A percentile compares a stretch with the other conserved stretches of the same genome.
phyloP scores from a whole-genome alignment of 176 grass and related monocot genomes.

The Phoenix dactylifera region DNA sequence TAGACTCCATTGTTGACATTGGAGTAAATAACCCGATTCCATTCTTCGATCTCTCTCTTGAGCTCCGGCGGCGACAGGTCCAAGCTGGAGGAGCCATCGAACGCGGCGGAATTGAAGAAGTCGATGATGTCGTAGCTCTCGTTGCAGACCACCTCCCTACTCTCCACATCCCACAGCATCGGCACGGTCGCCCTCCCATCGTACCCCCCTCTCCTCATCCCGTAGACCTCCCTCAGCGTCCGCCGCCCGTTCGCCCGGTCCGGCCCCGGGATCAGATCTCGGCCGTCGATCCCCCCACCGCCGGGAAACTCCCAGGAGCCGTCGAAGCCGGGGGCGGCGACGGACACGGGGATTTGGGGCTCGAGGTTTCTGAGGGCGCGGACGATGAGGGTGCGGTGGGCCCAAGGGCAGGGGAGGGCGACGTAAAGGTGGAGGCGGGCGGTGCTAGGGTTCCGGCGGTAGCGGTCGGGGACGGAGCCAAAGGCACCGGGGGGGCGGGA shows the following conservation, averaged over 20 bases:
- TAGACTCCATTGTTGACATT: slow-evolving; percentile 85
- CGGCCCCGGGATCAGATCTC: slow-evolving; percentile 22
- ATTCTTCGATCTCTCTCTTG: slow-evolving; percentile 63
- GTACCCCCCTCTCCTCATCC: slow-evolving; percentile 47
- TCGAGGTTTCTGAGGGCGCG: slow-evolving; percentile 52
- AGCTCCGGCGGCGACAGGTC: slow-evolving; percentile 62
- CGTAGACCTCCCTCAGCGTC: slow-evolving; percentile 87
- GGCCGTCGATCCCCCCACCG: background rate
- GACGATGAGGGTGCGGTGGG: slow-evolving; percentile 64
- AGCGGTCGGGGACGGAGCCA: slow-evolving; percentile 31
- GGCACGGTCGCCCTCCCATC: slow-evolving; percentile 73
- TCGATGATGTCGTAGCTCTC: slow-evolving; percentile 88
- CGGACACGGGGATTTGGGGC: slow-evolving; percentile 37
- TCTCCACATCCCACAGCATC: slow-evolving; percentile 75
- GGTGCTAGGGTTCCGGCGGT: slow-evolving; percentile 17
- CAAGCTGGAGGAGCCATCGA: background rate
- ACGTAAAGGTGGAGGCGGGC: slow-evolving; percentile 70
- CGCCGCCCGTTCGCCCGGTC: slow-evolving; percentile 49
- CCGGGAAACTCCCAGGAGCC: slow-evolving; percentile 64
- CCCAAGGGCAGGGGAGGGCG: slow-evolving; percentile 82
- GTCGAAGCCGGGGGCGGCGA: slow-evolving; percentile 52
- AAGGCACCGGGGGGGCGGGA: slow-evolving; percentile 45
- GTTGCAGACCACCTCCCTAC: slow-evolving; percentile 80
- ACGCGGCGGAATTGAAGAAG: slow-evolving; percentile 49
- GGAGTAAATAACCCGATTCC: slow-evolving; percentile 78